Evolutionary conservation across 1,139 yeast genomes (phyloP), one percentile per base, ranked within the genome.

Genomic region (Zygoascus sp.): DNA sequence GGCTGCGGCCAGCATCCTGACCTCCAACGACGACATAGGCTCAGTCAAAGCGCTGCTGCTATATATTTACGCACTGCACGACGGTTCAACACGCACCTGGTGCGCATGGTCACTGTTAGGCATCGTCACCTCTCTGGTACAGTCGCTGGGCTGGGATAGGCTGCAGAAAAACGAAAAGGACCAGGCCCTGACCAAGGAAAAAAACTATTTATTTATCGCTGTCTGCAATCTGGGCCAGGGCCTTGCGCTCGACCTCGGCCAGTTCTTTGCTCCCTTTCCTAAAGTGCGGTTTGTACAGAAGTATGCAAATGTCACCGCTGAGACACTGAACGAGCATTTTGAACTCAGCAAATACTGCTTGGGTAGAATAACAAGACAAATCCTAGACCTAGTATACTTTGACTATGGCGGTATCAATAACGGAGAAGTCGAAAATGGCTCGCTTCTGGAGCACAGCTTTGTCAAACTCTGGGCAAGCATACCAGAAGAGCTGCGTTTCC

Each of bases 61-160:
- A n/a, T 49, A 49, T 36, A 44, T 49, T 19, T 40, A 41, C 13
- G 40, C 48, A 16, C 32, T 49, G 13, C 52, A 49, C 21, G 52
- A 49, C 36, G 52, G 52, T 3, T 44, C 47, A 15, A 50, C 48
- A 32, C 28, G 52, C 11, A 49, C 48, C 23, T 49, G 52, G 53
- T 40, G 48, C 11, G 45, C 53, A 13, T 50, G 53, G 53, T 42
- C 49, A 8, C 35, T 50, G 17, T 36, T 50, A 25, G 53, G 53
- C 13, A 37, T 50, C 40, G 53, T 51, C n/a, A 32, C 37, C 5
- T 42, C 46, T 19, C 43, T 48, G 11, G 51, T 51, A 7, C 45
- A 47, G 32, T 21, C 51, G 9, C 32, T 50, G 39, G 53, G 53
- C 5, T 45, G 50, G 25, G 45, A 43, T 27, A 38, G 50, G 7